Evolutionary conservation across 257 asterid genomes (phyloP).

Genomic region (Ilex aquifolium): DNA sequence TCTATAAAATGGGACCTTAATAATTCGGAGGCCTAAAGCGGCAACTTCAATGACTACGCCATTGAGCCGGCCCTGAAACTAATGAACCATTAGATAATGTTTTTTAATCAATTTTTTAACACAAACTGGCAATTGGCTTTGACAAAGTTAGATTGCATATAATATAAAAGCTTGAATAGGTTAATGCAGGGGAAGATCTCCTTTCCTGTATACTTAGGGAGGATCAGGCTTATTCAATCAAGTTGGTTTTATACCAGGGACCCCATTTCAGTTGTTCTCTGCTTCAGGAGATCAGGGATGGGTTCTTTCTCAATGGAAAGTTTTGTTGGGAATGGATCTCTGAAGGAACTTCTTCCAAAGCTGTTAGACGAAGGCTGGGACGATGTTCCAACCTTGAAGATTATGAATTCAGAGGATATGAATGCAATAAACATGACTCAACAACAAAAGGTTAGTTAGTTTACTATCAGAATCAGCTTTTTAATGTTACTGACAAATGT

Average conservation of each 20-base stretch:
- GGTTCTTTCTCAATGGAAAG: conserved; percentile 75
- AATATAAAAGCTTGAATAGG: too few species aligned
- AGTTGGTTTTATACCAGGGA: background rate
- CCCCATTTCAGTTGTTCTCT: background rate
- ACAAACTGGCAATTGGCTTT: background rate
- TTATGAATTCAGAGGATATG: conserved; percentile 66
- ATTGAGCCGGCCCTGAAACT: too few species aligned
- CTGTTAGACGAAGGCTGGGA: conserved; percentile 84
- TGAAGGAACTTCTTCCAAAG: conserved; percentile 46
- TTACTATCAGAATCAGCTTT: background rate
- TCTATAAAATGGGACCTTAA: too few species aligned
- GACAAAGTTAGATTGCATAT: background rate
- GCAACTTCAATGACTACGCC: too few species aligned
- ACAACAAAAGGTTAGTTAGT: conserved; percentile 60
- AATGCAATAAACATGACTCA: conserved; percentile 55
- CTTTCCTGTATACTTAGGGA: too few species aligned
- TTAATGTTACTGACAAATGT: too few species aligned
- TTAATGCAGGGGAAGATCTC: background rate
- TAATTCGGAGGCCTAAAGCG: too few species aligned
- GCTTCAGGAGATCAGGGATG: conserved; percentile 26
- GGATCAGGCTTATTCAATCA: background rate
- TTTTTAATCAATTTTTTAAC: too few species aligned
- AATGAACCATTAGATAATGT: too few species aligned
- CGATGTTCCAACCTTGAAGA: conserved; percentile 78
- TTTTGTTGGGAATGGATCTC: conserved; percentile 68